Base-by-base conservation (phyloP, 805 yeast genomes). In the Starmerella bombicola region DNA sequence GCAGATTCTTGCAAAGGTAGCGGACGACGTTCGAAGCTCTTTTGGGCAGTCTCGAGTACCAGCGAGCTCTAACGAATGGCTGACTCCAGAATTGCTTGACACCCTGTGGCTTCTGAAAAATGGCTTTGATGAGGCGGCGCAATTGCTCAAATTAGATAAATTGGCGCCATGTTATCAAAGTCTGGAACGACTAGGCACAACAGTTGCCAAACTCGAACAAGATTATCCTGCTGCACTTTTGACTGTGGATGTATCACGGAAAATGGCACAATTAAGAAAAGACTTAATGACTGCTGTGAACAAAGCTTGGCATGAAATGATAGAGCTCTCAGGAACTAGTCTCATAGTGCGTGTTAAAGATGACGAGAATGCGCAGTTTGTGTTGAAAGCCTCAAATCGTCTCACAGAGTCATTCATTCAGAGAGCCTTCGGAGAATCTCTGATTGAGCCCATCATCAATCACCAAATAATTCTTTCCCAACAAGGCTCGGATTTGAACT, bases 141-240 rank as follows among this genome's bases (percentile, higher is more conserved):
- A 15, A 7, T 29, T 29, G 18, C 18, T 29, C 17, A 17, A 29
- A 8, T 8, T 8, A 10, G 32, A 15, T 17, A 17, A 29, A 17
- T 8, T 16, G 9, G 7, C 32, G 7, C 15, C 32, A 10, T 9
- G 17, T 17, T 29, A 8, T 16, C 32, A 15, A 15, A 29, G 32
- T 29, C 28, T 39, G 30, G 40, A 28, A 3, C 20, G 34, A 1
- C 29, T 39, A n/a, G 24, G 21, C n/a, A 5, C 38, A 2, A 39
- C 24, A 17, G 17, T 39, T 17, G 23, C 37, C 2, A 35, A 22
- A 13, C 34, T 42, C 26, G 33, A 33, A n/a, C 26, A 32, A 6
- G 20, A 10, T n/a, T 35, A 25, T n/a, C 43, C 46, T 5, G 18
- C 23, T 16, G 33, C 43, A 6, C 24, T 45, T 19, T 33, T 45